Base-by-base conservation (phyloP, 2,329 filamentous ascomycete genomes). In the Sclerotinia sclerotiorum region DNA sequence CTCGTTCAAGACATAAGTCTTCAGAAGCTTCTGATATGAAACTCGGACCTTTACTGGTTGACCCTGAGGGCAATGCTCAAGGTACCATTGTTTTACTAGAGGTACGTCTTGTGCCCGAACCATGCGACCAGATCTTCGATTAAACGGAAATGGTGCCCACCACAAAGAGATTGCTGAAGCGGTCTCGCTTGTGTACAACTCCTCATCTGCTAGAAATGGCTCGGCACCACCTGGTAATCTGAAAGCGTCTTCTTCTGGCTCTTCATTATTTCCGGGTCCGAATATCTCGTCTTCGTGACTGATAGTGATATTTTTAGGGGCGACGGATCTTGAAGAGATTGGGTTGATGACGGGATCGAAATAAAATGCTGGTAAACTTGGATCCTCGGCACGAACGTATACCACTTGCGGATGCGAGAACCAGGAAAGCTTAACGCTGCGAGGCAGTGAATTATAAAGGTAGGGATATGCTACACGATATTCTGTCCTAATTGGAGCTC, bases 331-430 rank as follows among this genome's bases (percentile, higher is more conserved):
- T 24, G 94, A 97, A 2, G 95, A 98, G 69, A 99, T 97, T 0
- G 96, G 96, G 77, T 98, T 97, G 79, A 99, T 97, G 74, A 91
- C 88, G n/a, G 94, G 92, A 77, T 98, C 95, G 80, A 98, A 98
- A 79, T 98, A 97, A 81, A 97, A 99, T 0, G 95, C 94, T 1
- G 95, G 95, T 67, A 99, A 84, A 76, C 92, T 93, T 2, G 91
- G 90, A 72, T 97, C 93, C 74, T 97, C 93, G 2, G 93, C 88
- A 73, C 90, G 89, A 69, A 93, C 90, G 78, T 97, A 99, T 55
- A 97, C 94, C 56, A 93, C 87, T 80, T 97, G 95, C 52, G 95
- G 95, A 77, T 97, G 85, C 51, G 94, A 97, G 79, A 97, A 96
- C 91, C 93, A 97, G 51, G 92, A 90, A 56, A 97, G 83, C 78